Conservation (phyloP, 805 yeast genomes). For the Starmerella stellata region DNA sequence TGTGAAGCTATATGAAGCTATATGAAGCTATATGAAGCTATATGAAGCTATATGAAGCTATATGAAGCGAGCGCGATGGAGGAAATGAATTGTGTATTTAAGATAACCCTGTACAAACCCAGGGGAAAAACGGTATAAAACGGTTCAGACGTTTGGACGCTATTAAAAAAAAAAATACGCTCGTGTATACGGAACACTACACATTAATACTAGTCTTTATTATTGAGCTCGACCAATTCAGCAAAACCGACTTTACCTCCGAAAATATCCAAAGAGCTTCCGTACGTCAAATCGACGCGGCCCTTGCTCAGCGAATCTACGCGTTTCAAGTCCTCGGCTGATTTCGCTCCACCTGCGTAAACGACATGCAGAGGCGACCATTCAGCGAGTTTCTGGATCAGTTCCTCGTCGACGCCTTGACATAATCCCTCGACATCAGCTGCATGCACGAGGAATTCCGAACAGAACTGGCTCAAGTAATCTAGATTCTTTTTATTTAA, state of each 20-base stretch:
- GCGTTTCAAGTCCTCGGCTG: constrained; percentile 43
- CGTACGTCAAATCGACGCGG: constrained; percentile 78
- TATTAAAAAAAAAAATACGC: too few relatives aligned
- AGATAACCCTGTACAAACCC: too few relatives aligned
- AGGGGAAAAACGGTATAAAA: too few relatives aligned
- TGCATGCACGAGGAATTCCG: constrained; percentile 85
- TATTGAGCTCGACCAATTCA: constrained; percentile 65
- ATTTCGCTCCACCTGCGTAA: constrained; percentile 93
- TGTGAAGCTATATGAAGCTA: too few relatives aligned
- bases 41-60: too few relatives aligned
- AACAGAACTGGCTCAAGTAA: constrained; percentile 44
- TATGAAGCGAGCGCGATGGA: too few relatives aligned
- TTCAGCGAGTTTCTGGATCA: constrained; percentile 52
- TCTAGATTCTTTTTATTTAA: constrained; percentile 38
- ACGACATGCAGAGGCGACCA: constrained; percentile 70
- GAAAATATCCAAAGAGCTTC: constrained; percentile 84
- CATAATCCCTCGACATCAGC: constrained; percentile 98
- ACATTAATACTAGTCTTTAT: constrained; percentile 1
- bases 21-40: too few relatives aligned
- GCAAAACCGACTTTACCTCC: constrained; percentile 73
- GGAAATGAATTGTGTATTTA: too few relatives aligned
- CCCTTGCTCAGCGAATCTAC: constrained; percentile 58
- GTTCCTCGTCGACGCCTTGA: constrained; percentile 68
- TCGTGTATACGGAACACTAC: too few relatives aligned
- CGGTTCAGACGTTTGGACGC: too few relatives aligned